Conservation (phyloP, 202 grass and related monocot genomes). For the Eragrostis tef region DNA sequence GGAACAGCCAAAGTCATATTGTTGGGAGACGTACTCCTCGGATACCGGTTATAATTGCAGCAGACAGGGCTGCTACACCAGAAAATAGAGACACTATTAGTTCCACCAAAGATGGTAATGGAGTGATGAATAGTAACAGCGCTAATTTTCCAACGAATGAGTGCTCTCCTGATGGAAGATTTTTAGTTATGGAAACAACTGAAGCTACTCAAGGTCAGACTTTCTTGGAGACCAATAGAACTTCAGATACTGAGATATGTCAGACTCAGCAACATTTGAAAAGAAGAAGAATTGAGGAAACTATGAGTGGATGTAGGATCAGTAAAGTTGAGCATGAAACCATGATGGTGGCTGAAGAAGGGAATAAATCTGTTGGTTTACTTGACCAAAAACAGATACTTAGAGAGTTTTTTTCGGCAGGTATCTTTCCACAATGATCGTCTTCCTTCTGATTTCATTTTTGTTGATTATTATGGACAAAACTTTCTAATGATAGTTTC, state of each 20-base stretch:
- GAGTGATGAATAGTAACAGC: constrained; percentile 29
- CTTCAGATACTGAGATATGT: constrained; percentile 25
- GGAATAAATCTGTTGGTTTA: not conserved
- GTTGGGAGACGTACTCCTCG: constrained; percentile 52
- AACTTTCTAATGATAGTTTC: not conserved
- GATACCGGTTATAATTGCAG: constrained; percentile 37
- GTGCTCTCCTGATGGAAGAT: constrained; percentile 46
- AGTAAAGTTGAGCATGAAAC: constrained; percentile 36
- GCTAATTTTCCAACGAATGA: not conserved
- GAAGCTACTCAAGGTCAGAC: constrained; percentile 27
- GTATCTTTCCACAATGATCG: constrained; percentile 24
- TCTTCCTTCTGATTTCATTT: not conserved
- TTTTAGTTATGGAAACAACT: constrained; percentile 40
- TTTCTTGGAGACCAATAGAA: constrained; percentile 43
- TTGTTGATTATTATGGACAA: not conserved
- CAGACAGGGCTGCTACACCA: constrained; percentile 37
- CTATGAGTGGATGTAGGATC: not conserved
- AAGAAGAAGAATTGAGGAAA: constrained; percentile 41
- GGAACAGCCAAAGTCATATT: constrained; percentile 9
- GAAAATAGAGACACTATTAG: constrained; percentile 13
- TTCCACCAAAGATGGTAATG: constrained; percentile 14
- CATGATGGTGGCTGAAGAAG: constrained; percentile 22
- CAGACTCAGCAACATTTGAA: constrained; percentile 38
- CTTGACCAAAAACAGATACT: not conserved
- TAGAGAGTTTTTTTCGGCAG: constrained; percentile 41